A percentile compares a stretch with the other conserved stretches of the same genome.
phyloP scores from a whole-genome alignment of 2,329 filamentous ascomycete genomes.

The Cryphonectria japonica region DNA sequence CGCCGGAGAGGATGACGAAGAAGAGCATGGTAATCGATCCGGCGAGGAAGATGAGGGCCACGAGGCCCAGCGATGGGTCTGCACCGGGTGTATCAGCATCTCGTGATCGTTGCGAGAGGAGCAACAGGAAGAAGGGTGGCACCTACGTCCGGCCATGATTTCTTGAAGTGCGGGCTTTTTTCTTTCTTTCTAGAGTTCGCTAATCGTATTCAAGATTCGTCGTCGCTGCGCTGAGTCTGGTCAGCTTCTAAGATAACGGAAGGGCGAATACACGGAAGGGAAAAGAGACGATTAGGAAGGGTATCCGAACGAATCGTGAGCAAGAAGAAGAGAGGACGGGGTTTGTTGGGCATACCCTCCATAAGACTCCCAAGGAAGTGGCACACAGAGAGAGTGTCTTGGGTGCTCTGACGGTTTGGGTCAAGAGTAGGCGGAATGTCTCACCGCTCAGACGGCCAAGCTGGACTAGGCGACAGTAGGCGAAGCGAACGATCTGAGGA shows the following conservation, averaged over 20 bases:
- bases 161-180: not conserved
- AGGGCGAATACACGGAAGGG: not conserved
- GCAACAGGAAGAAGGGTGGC: not conserved
- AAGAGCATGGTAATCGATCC: constrained; percentile 58
- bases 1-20: constrained; percentile 62
- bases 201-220: not conserved
- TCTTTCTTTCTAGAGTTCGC: not conserved
- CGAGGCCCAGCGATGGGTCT: constrained; percentile 48
- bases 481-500: not conserved
- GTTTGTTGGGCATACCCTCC: not conserved
- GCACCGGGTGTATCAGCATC: constrained; percentile 10
- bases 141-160: constrained; percentile 28
- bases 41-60: constrained; percentile 53
- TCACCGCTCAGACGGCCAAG: not conserved
- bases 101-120: not conserved
- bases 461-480: not conserved
- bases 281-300: not conserved
- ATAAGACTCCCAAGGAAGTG: not conserved
- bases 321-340: not conserved
- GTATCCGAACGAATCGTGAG: not conserved
- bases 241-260: not conserved
- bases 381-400: not conserved
- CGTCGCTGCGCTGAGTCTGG: not conserved
- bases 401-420: not conserved
- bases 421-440: not conserved